Percentiles rank a stretch among this genome's conserved stretches.
Conservation (phyloP, 2,329 filamentous ascomycete species). For the Aureobasidium sp. region DNA sequence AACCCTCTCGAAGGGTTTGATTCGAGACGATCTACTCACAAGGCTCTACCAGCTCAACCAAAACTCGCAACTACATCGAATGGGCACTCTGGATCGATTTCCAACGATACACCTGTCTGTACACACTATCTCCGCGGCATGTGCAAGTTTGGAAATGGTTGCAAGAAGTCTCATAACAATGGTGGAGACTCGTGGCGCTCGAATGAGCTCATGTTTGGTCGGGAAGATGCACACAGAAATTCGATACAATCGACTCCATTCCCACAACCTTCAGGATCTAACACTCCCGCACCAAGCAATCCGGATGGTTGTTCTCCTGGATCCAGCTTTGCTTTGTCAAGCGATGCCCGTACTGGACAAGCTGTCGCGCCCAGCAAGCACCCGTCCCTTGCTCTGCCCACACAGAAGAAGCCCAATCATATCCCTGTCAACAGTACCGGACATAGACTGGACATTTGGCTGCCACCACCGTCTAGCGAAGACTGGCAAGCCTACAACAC, state of each 20-base stretch:
- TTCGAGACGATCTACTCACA: neutral
- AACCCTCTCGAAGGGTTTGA: constrained; percentile 22
- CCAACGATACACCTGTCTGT: neutral
- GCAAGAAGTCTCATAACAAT: constrained; percentile 19
- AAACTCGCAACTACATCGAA: neutral
- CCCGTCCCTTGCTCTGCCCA: too few species aligned
- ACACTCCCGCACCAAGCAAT: neutral
- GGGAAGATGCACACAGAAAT: neutral
- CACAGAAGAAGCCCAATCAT: constrained; percentile 14
- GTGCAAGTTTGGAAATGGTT: constrained; percentile 24
- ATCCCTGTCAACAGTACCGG: constrained; percentile 41
- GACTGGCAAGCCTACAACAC: constrained; percentile 29
- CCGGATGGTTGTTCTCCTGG: neutral
- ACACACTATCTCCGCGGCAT: constrained; percentile 14
- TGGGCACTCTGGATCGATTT: neutral
- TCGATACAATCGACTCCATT: neutral
- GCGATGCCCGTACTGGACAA: too few species aligned
- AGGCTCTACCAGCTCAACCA: neutral
- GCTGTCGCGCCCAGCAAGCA: too few species aligned
- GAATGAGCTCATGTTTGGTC: neutral
- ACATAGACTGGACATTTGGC: constrained; percentile 40
- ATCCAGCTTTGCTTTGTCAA: neutral
- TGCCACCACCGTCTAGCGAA: constrained; percentile 28
- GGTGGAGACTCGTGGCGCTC: neutral
- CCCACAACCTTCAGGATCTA: neutral